phyloP scores from a whole-genome alignment of 371 early-diverging fungal genomes.

The Apophysomyces trapeziformis region DNA sequence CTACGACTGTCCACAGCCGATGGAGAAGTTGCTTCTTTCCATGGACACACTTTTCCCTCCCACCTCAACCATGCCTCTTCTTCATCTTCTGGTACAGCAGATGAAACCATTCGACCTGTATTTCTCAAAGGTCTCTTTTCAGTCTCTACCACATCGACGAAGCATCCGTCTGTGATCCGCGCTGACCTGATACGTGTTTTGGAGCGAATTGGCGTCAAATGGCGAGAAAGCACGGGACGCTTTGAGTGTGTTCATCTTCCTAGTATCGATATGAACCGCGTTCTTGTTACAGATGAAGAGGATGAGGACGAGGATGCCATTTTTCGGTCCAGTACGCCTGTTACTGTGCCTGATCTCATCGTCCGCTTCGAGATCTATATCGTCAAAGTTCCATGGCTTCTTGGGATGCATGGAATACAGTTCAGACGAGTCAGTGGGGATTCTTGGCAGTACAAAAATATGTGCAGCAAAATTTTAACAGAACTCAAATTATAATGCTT shows the following conservation, averaged over 20 bases:
- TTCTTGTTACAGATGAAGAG: constrained; percentile 15
- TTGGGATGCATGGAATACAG: constrained; percentile 71
- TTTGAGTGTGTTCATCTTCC: constrained; percentile 74
- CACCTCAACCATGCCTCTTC: constrained; percentile 2
- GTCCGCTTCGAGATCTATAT: constrained; percentile 67
- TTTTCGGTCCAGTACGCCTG: constrained; percentile 1
- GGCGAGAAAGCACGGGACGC: constrained; percentile 70
- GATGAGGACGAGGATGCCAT: background rate
- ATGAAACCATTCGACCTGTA: constrained; percentile 71
- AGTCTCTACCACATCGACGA: constrained; percentile 77
- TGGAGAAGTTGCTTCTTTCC: constrained; percentile 16
- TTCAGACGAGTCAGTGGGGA: constrained; percentile 75
- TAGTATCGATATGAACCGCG: constrained; percentile 47
- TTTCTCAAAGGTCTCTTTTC: constrained; percentile 80
- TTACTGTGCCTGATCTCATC: background rate
- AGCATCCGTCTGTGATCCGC: constrained; percentile 75
- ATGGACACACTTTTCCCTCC: constrained; percentile 28
- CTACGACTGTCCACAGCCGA: background rate
- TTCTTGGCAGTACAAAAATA: constrained; percentile 69
- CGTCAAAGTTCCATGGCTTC: constrained; percentile 66
- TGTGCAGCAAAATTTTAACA: constrained; percentile 61
- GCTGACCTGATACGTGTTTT: constrained; percentile 67
- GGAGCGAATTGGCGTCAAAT: constrained; percentile 62
- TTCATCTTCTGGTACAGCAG: constrained; percentile 53
- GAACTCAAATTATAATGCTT: constrained; percentile 56